Base-by-base conservation (phyloP, 2,329 filamentous ascomycete genomes). In the Penicillium occitanis region DNA sequence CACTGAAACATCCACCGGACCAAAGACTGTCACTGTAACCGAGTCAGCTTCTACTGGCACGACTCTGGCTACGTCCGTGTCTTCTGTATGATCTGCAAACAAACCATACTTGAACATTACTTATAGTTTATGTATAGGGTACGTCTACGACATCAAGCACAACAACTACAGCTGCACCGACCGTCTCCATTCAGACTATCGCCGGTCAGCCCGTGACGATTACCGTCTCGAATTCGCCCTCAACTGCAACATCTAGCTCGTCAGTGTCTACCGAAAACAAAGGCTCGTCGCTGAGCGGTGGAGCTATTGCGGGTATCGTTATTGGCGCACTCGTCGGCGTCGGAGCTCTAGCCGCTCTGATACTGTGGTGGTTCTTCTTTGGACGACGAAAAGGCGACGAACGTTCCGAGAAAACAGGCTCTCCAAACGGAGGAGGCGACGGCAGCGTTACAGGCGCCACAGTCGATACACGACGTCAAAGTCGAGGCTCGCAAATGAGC, bases 221-320 rank as follows among this genome's bases (percentile, higher is more conserved):
- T 25, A 73, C 72, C 1, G 63, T 72, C 33, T 59, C 68, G 8
- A 68, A 70, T 61, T 61, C 67, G 17, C 48, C 69, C 1, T 55
- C 64, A 13, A 19, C 72, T 3, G 58, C 73, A 37, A 67, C 69
- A 1, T 40, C 72, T 11, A 66, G 68, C 50, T 63, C 70, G 11
- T 66, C 71, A 2, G 61, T 70, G 7, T 64, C 61, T 42, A 70
- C 68, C 22, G 63, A 62, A 13, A 17, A 37, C n/a, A 63, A 69
- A 19, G 75, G 73, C 22, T 70, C 73, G 17, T 70, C 73, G 13
- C 65, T 82, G 42, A 78, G 76, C 42, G 75, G 75, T 19, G 81
- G 81, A 37, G 75, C 76, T 11, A 79, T 82, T 66, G 80, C 79
- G 5, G 81, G 81, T 33, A 77, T 82, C 60, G 78, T 81, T 3